phyloP scores from a whole-genome alignment of 2,329 filamentous ascomycete species.

The Colletotrichum sp. region DNA sequence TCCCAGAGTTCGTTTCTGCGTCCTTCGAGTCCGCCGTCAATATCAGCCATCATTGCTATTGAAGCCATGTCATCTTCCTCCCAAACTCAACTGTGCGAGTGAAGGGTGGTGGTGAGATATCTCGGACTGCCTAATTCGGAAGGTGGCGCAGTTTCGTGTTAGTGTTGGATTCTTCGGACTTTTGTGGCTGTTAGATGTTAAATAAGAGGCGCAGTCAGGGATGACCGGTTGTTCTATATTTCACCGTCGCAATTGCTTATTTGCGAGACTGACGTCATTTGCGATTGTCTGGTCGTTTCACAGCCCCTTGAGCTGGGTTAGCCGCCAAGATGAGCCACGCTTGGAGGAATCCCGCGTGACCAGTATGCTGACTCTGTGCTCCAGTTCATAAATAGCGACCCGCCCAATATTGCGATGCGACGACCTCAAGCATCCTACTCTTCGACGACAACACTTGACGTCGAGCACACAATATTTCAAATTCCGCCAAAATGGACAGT shows the following conservation, averaged over 20 bases:
- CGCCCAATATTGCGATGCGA: neutral
- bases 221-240: neutral
- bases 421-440: neutral
- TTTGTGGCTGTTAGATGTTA: neutral
- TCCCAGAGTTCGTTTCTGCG: neutral
- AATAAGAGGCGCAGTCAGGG: neutral
- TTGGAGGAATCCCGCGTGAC: neutral
- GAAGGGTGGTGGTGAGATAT: neutral
- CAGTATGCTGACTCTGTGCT: neutral
- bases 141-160: neutral
- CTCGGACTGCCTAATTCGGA: neutral
- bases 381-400: neutral
- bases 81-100: neutral
- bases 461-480: fast-evolving
- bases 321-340: neutral
- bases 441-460: neutral
- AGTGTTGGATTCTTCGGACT: neutral
- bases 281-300: neutral
- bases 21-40: neutral
- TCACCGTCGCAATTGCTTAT: neutral
- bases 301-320: neutral
- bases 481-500: neutral
- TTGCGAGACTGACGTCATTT: neutral
- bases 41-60: neutral
- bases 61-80: neutral